Percentiles rank a stretch among this genome's conserved stretches.
Evolutionary conservation across 352 stramenopile genomes (phyloP).

Genomic region (Thalassiosira mediterranea): DNA sequence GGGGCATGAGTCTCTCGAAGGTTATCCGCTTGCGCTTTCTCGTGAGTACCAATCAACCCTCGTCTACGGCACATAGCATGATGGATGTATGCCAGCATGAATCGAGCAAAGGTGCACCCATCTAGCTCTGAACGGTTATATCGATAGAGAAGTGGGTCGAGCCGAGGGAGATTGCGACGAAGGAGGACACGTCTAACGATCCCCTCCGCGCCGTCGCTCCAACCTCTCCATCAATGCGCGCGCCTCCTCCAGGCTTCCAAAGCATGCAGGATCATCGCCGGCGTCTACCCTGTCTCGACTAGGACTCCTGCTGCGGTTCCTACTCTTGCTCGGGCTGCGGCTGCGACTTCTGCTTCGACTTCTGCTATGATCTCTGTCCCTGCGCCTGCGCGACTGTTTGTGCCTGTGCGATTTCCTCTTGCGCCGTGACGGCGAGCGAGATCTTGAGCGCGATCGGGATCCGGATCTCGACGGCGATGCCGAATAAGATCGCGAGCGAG

Average conservation of each 20-base stretch:
- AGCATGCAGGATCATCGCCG: slow-evolving; percentile 2
- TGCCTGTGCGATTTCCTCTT: neutral
- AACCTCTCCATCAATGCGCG: slow-evolving; percentile 35
- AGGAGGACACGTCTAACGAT: too few species aligned
- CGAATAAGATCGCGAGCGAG: slow-evolving; percentile 20
- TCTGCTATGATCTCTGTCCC: neutral
- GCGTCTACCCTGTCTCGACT: neutral
- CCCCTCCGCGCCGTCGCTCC: slow-evolving; percentile 13
- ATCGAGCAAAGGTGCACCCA: too few species aligned
- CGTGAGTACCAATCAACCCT: too few species aligned
- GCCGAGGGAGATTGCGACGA: too few species aligned
- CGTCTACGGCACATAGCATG: too few species aligned
- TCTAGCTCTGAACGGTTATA: too few species aligned
- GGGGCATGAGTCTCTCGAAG: too few species aligned
- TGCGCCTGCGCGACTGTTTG: neutral
- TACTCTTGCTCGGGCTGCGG: neutral
- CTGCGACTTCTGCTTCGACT: slow-evolving; percentile 13
- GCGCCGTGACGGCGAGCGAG: neutral
- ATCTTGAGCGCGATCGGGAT: slow-evolving; percentile 14
- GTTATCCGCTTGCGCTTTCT: too few species aligned
- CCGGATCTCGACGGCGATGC: slow-evolving; percentile 1
- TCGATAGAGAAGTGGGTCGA: too few species aligned
- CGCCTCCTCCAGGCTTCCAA: slow-evolving; percentile 34
- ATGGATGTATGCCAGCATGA: too few species aligned
- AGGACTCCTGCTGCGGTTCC: neutral